Percentiles rank a stretch among this genome's conserved stretches.
Evolutionary conservation across 2,329 filamentous ascomycete genomes (phyloP).

Genomic region (Acephala macrosclerotiorum): DNA sequence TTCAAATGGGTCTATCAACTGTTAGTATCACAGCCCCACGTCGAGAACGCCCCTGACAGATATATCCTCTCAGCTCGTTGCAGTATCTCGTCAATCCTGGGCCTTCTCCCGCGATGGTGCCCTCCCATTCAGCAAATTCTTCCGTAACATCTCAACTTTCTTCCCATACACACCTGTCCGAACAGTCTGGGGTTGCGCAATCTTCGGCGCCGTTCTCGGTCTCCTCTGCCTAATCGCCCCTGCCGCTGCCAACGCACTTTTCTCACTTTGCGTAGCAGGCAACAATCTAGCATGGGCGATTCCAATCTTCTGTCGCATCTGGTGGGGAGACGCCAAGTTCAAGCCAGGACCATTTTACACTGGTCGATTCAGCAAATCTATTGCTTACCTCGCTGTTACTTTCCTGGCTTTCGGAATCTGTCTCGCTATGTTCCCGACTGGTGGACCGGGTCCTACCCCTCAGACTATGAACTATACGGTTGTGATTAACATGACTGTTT

Average conservation of each 20-base stretch:
- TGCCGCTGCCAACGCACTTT: constrained; percentile 64
- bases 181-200: constrained; percentile 60
- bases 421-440: constrained; percentile 64
- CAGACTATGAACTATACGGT: constrained; percentile 68
- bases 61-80: constrained; percentile 52
- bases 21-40: neutral
- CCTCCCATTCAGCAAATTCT: constrained; percentile 64
- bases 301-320: constrained; percentile 63
- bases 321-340: constrained; percentile 66
- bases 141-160: constrained; percentile 57
- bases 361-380: constrained; percentile 56
- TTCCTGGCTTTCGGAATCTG: constrained; percentile 64
- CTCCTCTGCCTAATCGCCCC: constrained; percentile 64
- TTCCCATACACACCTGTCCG: constrained; percentile 65
- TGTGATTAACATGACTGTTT: constrained; percentile 65
- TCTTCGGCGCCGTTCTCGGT: constrained; percentile 60
- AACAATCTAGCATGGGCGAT: constrained; percentile 67
- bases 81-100: constrained; percentile 67
- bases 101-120: constrained; percentile 69
- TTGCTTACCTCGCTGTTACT: constrained; percentile 59
- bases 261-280: constrained; percentile 64
- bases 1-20: constrained; percentile 66
- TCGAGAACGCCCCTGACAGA: neutral
- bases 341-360: constrained; percentile 66
- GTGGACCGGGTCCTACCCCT: constrained; percentile 58